Base-by-base conservation (phyloP, 352 stramenopile species). In the Pythium phragmitis region DNA sequence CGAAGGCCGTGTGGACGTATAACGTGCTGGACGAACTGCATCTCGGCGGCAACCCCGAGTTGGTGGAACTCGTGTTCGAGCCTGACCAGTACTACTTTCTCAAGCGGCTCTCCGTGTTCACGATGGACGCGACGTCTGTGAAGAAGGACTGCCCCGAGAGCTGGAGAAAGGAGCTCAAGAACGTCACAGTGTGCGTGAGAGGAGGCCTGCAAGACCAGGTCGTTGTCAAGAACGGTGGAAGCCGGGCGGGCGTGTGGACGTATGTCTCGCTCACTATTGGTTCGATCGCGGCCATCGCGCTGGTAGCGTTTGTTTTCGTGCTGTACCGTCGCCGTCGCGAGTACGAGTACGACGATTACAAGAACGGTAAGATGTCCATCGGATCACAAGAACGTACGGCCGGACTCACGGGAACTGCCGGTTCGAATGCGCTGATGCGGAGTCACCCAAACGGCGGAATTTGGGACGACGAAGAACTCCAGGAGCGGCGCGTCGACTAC, bases 401-500 rank as follows among this genome's bases (percentile, higher is more conserved):
- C 4, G 53, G 54, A 7, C n/a, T 68, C 1, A 62, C 51, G 42
- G 23, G 39, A 9, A 61, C 33, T 3, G 33, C 36, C 4, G 57
- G 57, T n/a, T 47, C 30, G 37, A 37, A 52, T 52, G 49, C 50
- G n/a, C 41, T 55, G 7, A 37, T 48, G n/a, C 60, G 60, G 2
- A 62, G 42, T 39, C 13, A 67, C 34, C 43, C 51, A 7, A 55
- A 62, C 60, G 43, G 26, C 28, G 60, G 63, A 3, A 69, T 69
- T 41, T 89, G 76, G n/a, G 76, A 89, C 53, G 80, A 89, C 51
- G 71, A 73, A 55, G 78, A 87, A 46, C 78, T 89, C 30, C 71
- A 86, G 33, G 83, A 77, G 26, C 82, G 76, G 59, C 78, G 80
- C 12, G 74, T 89, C 30, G 80, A 89, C 52, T 89, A 80, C 62